Conservation (phyloP, 2,329 filamentous ascomycete species). For the Colletotrichum simmondsii region DNA sequence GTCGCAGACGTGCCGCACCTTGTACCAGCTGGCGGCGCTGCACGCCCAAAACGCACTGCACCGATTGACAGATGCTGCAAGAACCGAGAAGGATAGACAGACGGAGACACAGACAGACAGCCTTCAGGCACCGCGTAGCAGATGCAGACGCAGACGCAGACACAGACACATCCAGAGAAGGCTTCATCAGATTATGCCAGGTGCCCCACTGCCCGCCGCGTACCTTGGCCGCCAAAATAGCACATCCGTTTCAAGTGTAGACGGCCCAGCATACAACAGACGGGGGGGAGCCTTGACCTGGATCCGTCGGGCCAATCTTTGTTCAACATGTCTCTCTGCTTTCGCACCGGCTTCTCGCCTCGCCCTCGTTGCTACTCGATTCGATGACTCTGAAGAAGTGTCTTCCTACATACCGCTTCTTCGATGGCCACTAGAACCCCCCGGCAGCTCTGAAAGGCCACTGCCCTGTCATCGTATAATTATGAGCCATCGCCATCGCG, state of each 20-base stretch:
- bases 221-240: constrained; percentile 29
- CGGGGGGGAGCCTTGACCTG: background rate
- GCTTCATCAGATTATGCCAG: constrained; percentile 18
- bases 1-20: constrained; percentile 29
- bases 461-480: background rate
- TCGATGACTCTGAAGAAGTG: background rate
- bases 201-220: constrained; percentile 17
- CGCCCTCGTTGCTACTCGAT: background rate
- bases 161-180: background rate
- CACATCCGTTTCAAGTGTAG: constrained; percentile 25
- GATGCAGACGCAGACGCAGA: background rate
- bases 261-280: constrained; percentile 3
- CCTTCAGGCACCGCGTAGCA: constrained; percentile 13
- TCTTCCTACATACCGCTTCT: background rate
- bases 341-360: background rate
- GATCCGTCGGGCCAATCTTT: background rate
- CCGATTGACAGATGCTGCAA: constrained; percentile 6
- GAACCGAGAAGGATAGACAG: background rate
- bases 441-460: background rate
- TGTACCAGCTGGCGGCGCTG: constrained; percentile 25
- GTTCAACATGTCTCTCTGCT: background rate
- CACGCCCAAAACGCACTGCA: constrained; percentile 15
- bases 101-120: background rate
- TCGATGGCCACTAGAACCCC: background rate
- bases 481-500: background rate